These are phyloP conservation scores for Coemansia sp. DNA, from an alignment of 192 early-diverging fungal genomes.

Conservation along the genomic window DNA sequence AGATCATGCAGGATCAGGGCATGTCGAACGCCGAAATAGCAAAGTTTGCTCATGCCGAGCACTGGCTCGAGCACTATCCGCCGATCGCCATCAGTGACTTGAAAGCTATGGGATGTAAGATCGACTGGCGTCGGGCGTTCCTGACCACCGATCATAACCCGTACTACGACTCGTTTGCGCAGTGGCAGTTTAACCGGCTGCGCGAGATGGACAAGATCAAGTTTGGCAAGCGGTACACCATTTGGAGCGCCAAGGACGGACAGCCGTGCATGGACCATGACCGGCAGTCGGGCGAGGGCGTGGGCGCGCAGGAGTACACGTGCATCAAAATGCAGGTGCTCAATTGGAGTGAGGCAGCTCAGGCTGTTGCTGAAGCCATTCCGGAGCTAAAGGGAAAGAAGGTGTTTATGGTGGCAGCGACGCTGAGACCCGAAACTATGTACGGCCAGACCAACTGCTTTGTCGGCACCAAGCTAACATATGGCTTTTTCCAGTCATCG, in stretches of 20 bases:
- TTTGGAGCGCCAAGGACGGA: conserved; percentile 90
- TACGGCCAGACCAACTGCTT: conserved; percentile 99
- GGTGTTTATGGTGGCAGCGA: conserved; percentile 91
- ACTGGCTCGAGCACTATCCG: conserved; percentile 97
- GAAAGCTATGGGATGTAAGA: conserved; percentile 71
- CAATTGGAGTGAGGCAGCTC: conserved; percentile 57
- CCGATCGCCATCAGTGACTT: conserved; percentile 78
- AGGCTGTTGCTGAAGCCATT: conserved; percentile 44
- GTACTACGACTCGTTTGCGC: conserved; percentile 96
- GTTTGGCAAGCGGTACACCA: conserved; percentile 95
- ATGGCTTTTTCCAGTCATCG: conserved; percentile 78
- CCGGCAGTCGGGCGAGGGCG: conserved; percentile 87
- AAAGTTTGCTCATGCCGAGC: conserved; percentile 81
- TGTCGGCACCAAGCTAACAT: conserved; percentile 85
- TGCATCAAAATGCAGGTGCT: conserved; percentile 89
- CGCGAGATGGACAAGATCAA: conserved; percentile 76
- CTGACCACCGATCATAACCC: conserved; percentile 97
- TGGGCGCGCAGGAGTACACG: conserved; percentile 94
- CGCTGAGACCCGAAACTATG: conserved; percentile 98
- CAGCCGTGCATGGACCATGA: conserved; percentile 99
- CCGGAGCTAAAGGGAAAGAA: conserved; percentile 68
- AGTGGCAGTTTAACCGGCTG: conserved; percentile 97
- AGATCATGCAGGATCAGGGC: conserved; percentile 90
- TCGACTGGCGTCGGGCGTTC: conserved; percentile 97
- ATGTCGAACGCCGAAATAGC: conserved; percentile 86